Base-by-base conservation (phyloP, 2,329 filamentous ascomycete genomes). In the Arthrocladium fulminans region DNA sequence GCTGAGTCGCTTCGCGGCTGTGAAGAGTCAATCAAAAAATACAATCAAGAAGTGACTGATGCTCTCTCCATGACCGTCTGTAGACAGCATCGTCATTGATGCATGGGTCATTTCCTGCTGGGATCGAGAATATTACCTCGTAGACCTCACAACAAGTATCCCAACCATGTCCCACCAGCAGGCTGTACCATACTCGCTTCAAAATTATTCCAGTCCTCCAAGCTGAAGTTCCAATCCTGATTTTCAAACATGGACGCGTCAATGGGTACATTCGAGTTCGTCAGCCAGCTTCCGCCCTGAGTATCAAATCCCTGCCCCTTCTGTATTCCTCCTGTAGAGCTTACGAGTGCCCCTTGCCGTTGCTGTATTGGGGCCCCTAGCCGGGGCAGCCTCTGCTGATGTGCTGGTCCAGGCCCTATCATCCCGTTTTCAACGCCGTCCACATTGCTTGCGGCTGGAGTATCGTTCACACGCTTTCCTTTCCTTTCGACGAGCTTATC, bases 241-340 rank as follows among this genome's bases (percentile, higher is more conserved):
- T 65, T 69, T 53, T 74, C 71, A 50, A 72, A 73, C 2, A 74
- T 59, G 1, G 66, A 71, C 0, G 65, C 63, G 34, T 71, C 68
- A 4, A 74, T 65, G 8, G 30, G 44, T n/a, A 39, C 20, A 24
- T 38, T 47, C 12, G 32, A 34, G 22, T 38, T 47, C 8, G 32
- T 38, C 12, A 47, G 34, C 44, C 44, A 47, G 10, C 29, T 38
- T 15, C 44, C 44, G 13, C 34, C 34, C 13, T 47, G 32, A 3
- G 44, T 27, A 19, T 47, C 44, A 17, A 47, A 47, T 3, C 32
- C 44, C 15, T 25, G 19, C 29, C 15, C 23, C 15, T 19, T 29
- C 7, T 10, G 25, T 22, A 23, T 25, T 10, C 20, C 22, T 4
- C 6, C 15, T 9, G 27, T 23, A 9, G 10, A 9, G 24, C 17